Evolutionary conservation across 164 flowering plant genomes (phyloP).

Genomic region (Cinnamomum chago): DNA sequence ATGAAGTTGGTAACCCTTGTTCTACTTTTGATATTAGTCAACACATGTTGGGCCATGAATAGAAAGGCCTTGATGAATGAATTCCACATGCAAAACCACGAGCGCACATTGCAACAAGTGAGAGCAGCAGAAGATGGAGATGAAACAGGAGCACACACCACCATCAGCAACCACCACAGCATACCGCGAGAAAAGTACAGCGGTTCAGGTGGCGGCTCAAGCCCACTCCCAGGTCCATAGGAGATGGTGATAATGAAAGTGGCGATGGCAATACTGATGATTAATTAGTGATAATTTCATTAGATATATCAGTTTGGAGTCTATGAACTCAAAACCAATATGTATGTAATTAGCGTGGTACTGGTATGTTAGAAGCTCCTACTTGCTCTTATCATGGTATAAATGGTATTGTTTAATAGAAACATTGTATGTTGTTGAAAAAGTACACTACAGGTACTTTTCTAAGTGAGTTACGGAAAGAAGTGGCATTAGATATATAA

Average conservation of each 20-base stretch:
- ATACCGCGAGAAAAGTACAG: neutral
- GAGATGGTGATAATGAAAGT: neutral
- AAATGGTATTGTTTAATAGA: too few species aligned
- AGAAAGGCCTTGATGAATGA: conserved; percentile 1
- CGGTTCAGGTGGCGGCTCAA: neutral
- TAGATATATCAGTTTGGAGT: neutral
- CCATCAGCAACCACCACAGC: conserved; percentile 2
- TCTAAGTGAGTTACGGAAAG: too few species aligned
- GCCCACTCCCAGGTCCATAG: neutral
- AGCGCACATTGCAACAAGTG: neutral
- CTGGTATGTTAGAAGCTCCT: too few species aligned
- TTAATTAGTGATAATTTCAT: neutral
- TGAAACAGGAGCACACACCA: neutral
- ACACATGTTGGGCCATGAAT: conserved; percentile 2
- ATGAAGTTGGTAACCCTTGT: conserved; percentile 3
- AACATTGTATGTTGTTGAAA: too few species aligned
- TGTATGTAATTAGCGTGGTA: too few species aligned
- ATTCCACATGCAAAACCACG: neutral
- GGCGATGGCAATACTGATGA: neutral
- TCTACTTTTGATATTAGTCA: neutral
- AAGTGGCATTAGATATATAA: too few species aligned
- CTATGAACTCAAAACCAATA: too few species aligned
- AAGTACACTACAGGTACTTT: too few species aligned
- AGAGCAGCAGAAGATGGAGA: neutral
- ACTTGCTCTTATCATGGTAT: too few species aligned